phyloP scores from a whole-genome alignment of 1,284 basidiomycete genomes.

The Ustilago vetiveriae region DNA sequence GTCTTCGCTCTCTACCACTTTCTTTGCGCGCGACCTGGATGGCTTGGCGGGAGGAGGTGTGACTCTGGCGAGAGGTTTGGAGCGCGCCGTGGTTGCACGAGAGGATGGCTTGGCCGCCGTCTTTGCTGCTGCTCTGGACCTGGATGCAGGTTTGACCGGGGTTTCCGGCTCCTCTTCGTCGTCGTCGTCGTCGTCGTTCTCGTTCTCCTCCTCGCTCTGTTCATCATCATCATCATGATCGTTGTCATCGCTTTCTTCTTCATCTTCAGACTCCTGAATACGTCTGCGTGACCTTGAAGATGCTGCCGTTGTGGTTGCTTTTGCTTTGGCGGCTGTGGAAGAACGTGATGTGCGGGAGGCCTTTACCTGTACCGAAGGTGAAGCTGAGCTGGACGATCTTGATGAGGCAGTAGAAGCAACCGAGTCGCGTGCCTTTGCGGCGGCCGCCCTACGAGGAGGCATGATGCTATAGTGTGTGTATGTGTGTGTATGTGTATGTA shows the following conservation, averaged over 20 bases:
- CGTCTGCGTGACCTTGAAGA: slow-evolving; percentile 31
- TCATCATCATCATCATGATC: slow-evolving; percentile 2
- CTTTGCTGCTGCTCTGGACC: slow-evolving; percentile 20
- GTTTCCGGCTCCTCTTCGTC: slow-evolving; percentile 27
- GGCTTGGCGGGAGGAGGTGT: slow-evolving; percentile 21
- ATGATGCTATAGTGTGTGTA: slow-evolving; percentile 4
- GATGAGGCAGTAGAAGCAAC: slow-evolving; percentile 27
- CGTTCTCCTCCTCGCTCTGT: slow-evolving; percentile 4
- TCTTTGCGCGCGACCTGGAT: slow-evolving; percentile 22
- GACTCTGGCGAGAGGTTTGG: slow-evolving; percentile 5
- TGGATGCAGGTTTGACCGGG: slow-evolving; percentile 26
- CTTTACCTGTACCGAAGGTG: slow-evolving; percentile 17
- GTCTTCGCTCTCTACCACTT: slow-evolving; percentile 28
- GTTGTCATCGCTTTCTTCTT: slow-evolving; percentile 19
- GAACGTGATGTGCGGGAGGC: slow-evolving; percentile 20
- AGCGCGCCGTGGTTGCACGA: slow-evolving; percentile 14
- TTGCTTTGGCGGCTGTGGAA: slow-evolving; percentile 12
- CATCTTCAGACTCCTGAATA: slow-evolving; percentile 33
- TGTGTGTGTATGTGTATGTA: slow-evolving; percentile 1
- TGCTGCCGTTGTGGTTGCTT: slow-evolving; percentile 9
- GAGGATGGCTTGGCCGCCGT: slow-evolving; percentile 12
- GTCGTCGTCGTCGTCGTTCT: slow-evolving; percentile 16
- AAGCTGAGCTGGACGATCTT: slow-evolving; percentile 11
- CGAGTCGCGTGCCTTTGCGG: slow-evolving; percentile 41
- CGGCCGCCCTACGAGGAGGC: slow-evolving; percentile 42